Evolutionary conservation across 257 asterid genomes (phyloP).

Genomic region (Ilex asprella): DNA sequence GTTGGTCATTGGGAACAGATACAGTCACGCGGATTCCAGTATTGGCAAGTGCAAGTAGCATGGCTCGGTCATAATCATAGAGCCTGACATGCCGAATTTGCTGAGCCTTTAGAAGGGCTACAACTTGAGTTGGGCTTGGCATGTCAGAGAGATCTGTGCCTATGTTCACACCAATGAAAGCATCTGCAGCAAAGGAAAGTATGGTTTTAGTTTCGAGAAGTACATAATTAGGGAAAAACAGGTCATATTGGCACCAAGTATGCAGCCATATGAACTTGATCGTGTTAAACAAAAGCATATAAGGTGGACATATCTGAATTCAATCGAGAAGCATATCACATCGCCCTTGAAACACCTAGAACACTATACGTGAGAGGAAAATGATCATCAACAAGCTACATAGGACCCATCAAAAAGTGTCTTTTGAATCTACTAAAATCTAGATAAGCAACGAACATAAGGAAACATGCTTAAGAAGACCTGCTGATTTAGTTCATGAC

Average conservation of each 20-base stretch:
- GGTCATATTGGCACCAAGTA: neutral
- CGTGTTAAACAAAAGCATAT: too few relatives aligned
- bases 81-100: conserved; percentile 73
- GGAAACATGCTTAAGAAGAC: too few relatives aligned
- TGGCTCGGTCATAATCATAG: conserved; percentile 56
- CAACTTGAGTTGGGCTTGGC: conserved; percentile 82
- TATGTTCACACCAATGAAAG: conserved; percentile 74
- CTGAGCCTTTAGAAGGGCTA: conserved; percentile 78
- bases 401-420: too few relatives aligned
- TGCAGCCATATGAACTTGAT: too few relatives aligned
- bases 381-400: too few relatives aligned
- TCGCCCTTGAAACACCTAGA: too few relatives aligned
- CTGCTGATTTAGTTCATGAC: too few relatives aligned
- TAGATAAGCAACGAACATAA: too few relatives aligned
- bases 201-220: neutral
- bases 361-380: too few relatives aligned
- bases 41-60: conserved; percentile 77
- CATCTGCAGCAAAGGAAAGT: conserved; percentile 28
- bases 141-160: conserved; percentile 79
- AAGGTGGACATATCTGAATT: too few relatives aligned
- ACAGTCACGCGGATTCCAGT: conserved; percentile 63
- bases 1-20: conserved; percentile 78
- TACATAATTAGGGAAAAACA: neutral
- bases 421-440: too few relatives aligned
- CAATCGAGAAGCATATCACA: too few relatives aligned